phyloP scores from a whole-genome alignment of 139 green algal species.

The Volvox africanus region DNA sequence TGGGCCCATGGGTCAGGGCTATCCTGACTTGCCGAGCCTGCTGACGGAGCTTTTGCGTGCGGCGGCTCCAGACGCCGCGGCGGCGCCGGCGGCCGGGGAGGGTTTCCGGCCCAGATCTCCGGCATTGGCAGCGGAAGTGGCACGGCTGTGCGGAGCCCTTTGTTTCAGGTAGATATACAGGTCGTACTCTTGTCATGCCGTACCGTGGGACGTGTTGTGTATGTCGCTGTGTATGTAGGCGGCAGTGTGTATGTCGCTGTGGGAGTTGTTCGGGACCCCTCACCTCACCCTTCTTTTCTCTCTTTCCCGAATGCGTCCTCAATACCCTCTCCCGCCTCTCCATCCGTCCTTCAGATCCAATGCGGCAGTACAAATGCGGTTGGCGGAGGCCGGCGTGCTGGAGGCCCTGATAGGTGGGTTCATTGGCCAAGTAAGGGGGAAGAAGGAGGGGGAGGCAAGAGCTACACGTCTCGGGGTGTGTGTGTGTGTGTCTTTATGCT shows the following conservation, averaged over 20 bases:
- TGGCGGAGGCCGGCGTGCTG: slow-evolving; percentile 21
- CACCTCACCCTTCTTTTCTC: neutral
- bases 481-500: neutral
- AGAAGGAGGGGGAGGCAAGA: too few species aligned
- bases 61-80: neutral
- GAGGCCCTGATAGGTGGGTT: slow-evolving; percentile 25
- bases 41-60: slow-evolving; percentile 6
- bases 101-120: neutral
- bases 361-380: neutral
- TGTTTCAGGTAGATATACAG: neutral
- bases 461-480: neutral
- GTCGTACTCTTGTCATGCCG: neutral
- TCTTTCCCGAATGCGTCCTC: neutral
- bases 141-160: neutral
- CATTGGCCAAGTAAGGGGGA: too few species aligned
- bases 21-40: neutral
- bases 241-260: too few species aligned
- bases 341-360: neutral
- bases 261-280: neutral
- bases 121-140: neutral
- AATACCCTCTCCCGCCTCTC: neutral
- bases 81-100: neutral
- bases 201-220: neutral
- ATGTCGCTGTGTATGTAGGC: too few species aligned
- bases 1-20: neutral